These are phyloP conservation scores for Sporothrix brunneoviolacea DNA, from an alignment of 2,329 filamentous ascomycete genomes.

Conservation along the genomic window DNA sequence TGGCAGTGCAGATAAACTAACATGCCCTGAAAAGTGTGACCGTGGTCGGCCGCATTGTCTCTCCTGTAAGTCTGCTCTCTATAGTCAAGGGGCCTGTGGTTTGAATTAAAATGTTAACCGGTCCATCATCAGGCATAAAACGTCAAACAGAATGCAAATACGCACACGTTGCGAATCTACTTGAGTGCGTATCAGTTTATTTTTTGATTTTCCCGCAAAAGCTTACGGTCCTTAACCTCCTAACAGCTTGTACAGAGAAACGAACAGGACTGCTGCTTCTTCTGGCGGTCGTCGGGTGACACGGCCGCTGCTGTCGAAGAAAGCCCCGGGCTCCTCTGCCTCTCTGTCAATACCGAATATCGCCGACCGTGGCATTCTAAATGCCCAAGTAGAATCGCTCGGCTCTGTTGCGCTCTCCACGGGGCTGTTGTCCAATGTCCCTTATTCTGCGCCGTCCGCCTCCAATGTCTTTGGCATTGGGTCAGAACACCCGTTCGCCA, in stretches of 20 bases:
- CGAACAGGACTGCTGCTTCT: constrained; percentile 41
- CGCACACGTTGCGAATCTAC: constrained; percentile 67
- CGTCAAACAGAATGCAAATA: constrained; percentile 70
- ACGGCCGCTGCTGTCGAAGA: constrained; percentile 48
- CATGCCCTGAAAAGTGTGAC: constrained; percentile 58
- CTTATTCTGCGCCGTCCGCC: constrained; percentile 62
- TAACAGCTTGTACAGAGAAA: constrained; percentile 40
- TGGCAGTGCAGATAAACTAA: not conserved
- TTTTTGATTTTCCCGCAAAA: not conserved
- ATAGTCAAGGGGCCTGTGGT: no score
- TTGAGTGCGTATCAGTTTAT: constrained; percentile 51
- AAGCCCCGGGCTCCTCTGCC: constrained; percentile 31
- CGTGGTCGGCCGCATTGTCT: constrained; percentile 63
- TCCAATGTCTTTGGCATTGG: constrained; percentile 78
- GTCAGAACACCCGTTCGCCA: constrained; percentile 71
- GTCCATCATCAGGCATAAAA: constrained; percentile 46
- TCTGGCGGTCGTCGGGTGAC: constrained; percentile 49
- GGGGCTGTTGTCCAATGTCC: constrained; percentile 63
- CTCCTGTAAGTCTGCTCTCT: constrained; percentile 48
- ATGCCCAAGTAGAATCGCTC: constrained; percentile 39
- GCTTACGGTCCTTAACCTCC: not conserved
- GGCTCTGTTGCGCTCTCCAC: constrained; percentile 47
- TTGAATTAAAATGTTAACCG: no score
- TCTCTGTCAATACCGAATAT: constrained; percentile 45
- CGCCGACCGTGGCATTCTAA: constrained; percentile 45